Evolutionary conservation across 1,284 basidiomycete species (phyloP), one percentile per base, ranked within the genome.

Genomic region (Vanrija humicola): DNA sequence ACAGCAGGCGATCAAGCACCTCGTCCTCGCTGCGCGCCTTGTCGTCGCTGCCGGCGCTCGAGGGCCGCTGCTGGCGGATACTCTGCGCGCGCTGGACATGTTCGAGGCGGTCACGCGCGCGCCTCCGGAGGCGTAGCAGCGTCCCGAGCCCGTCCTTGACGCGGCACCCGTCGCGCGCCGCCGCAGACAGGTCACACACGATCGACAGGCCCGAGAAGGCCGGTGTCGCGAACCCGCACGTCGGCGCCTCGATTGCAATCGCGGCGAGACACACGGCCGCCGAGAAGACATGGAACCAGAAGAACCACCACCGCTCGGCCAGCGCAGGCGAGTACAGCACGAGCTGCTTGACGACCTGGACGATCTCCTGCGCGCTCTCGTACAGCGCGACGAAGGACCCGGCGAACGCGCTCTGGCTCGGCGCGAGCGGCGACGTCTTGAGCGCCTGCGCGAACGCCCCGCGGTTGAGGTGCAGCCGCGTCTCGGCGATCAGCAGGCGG

Each of bases 281-380:
- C 5, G 64, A 66, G 52, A 74, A 74, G 3, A 67, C 69, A 47
- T 75, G 74, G 55, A 74, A 74, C 70, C 72, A 74, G 58, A 70
- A 70, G 56, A 69, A 70, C 68, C 69, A 54, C 69, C 67, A 73
- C 16, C 74, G 55, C 4, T 68, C 67, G 5, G 71, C 63, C 19
- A 76, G 52, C 8, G 64, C 64, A 6, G 71, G 74, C 45, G 72
- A 70, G 52, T 72, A 76, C 18, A 74, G 67, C 9, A 76, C 66
- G 42, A 71, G 52, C 26, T 67, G 64, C 56, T 72, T 69, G 43
- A 74, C 70, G 18, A 72, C 65, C 52, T 69, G 66, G 15, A 76
- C 70, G 38, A 76, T 71, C 50, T 76, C 72, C 44, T 69, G 70
- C 1, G 72, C 70, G 25, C 61, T 64, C 53, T 73, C 72, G 53